A percentile compares a stretch with the other conserved stretches of the same genome.
phyloP scores from a whole-genome alignment of 2,329 filamentous ascomycete genomes.

The Cladophialophora immunda region DNA sequence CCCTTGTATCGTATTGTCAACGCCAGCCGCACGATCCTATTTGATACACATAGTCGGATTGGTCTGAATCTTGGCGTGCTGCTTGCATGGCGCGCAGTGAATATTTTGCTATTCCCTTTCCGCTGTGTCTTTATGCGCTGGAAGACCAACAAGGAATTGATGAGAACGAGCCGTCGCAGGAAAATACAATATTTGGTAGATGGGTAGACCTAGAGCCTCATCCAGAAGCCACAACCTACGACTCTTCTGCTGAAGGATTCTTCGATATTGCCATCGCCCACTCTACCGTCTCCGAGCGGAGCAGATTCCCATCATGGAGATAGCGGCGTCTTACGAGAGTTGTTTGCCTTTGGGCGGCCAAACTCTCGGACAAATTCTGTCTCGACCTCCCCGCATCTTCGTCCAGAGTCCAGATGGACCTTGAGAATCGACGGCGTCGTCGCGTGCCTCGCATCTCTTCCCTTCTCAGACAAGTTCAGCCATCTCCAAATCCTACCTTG shows the following conservation, averaged over 20 bases:
- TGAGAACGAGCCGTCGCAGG: conserved; percentile 27
- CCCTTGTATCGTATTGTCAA: conserved; percentile 70
- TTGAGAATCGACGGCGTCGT: conserved; percentile 2
- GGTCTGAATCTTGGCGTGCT: conserved; percentile 69
- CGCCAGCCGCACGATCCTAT: conserved; percentile 67
- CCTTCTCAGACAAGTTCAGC: background rate
- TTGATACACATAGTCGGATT: conserved; percentile 66
- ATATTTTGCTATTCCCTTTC: conserved; percentile 63
- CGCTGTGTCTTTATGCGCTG: conserved; percentile 56
- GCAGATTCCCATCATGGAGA: too few relatives aligned
- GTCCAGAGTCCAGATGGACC: background rate
- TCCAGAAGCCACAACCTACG: background rate
- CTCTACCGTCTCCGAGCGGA: too few relatives aligned
- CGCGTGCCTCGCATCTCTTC: background rate
- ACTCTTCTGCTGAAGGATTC: background rate
- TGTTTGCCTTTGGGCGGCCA: background rate
- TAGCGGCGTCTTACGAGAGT: too few relatives aligned
- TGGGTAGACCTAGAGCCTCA: conserved; percentile 20
- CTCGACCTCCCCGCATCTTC: background rate
- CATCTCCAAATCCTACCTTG: background rate
- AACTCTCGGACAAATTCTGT: conserved; percentile 22
- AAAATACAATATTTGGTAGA: conserved; percentile 35
- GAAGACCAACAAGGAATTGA: conserved; percentile 46
- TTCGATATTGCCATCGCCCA: background rate
- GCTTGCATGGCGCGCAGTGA: conserved; percentile 65